These are phyloP conservation scores for Ilex paraguariensis DNA, from an alignment of 305 asterid genomes.

Conservation along the genomic window DNA sequence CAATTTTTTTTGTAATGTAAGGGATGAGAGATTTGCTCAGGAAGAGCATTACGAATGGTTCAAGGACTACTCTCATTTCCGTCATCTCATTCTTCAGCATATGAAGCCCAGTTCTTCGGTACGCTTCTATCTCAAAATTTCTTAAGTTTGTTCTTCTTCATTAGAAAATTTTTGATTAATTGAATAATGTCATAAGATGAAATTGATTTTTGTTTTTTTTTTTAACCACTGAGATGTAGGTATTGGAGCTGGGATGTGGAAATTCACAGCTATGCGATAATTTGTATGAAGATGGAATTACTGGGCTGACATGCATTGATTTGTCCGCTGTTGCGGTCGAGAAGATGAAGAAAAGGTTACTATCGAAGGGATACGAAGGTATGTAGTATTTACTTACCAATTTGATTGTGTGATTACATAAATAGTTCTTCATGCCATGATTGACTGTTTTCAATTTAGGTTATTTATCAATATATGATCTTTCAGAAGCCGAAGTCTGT, in stretches of 20 bases:
- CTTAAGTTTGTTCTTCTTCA: background rate
- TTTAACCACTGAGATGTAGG: slow-evolving; percentile 27
- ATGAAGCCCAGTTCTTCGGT: slow-evolving; percentile 60
- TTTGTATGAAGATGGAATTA: slow-evolving; percentile 68
- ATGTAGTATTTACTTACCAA: background rate
- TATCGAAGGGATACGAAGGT: slow-evolving; percentile 72
- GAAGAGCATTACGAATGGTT: slow-evolving; percentile 98
- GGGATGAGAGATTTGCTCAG: slow-evolving; percentile 75
- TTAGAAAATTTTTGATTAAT: no score
- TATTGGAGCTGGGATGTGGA: slow-evolving; percentile 95
- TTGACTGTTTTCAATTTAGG: no score
- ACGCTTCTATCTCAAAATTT: slow-evolving; percentile 10
- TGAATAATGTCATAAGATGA: no score
- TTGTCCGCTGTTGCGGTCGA: slow-evolving; percentile 84
- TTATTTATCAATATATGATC: background rate
- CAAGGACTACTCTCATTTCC: slow-evolving; percentile 75
- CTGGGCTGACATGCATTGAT: slow-evolving; percentile 86
- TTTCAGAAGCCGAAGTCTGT: background rate
- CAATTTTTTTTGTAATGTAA: slow-evolving; percentile 17
- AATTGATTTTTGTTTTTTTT: background rate
- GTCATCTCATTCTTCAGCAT: slow-evolving; percentile 62
- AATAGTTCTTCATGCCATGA: no score
- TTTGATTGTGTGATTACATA: background rate
- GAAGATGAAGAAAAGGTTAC: slow-evolving; percentile 68
- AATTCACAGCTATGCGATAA: slow-evolving; percentile 85